These are phyloP conservation scores for Cochlearia excelsa DNA, from an alignment of 345 rosid genomes.

Conservation along the genomic window DNA sequence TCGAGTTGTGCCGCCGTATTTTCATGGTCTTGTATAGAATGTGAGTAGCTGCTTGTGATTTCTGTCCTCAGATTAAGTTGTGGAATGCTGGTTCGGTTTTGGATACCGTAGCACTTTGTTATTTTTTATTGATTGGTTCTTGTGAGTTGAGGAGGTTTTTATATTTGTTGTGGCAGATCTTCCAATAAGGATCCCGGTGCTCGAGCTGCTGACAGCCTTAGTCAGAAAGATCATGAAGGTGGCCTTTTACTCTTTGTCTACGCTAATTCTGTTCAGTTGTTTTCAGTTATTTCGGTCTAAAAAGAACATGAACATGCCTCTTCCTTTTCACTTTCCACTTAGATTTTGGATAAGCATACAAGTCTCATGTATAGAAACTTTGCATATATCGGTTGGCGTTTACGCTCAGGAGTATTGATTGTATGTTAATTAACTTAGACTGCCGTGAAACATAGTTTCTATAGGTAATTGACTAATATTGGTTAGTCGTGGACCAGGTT, in stretches of 20 bases:
- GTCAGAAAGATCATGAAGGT: slow-evolving; percentile 79
- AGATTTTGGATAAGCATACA: slow-evolving; percentile 1
- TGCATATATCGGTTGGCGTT: slow-evolving; percentile 1
- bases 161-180: slow-evolving; percentile 53
- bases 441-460: background rate
- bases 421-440: slow-evolving; percentile 1
- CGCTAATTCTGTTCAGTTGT: slow-evolving; percentile 3
- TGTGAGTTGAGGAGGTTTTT: slow-evolving; percentile 19
- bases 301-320: slow-evolving; percentile 4
- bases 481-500: slow-evolving; percentile 1
- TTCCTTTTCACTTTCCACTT: slow-evolving; percentile 4
- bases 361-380: slow-evolving; percentile 1
- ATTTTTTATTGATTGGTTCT: background rate
- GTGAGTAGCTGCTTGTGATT: slow-evolving; percentile 45
- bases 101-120: background rate
- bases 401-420: background rate
- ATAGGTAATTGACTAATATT: background rate
- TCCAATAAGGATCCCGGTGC: slow-evolving; percentile 90
- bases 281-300: slow-evolving; percentile 1
- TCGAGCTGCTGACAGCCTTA: slow-evolving; percentile 59
- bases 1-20: slow-evolving; percentile 72
- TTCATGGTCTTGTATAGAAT: slow-evolving; percentile 87
- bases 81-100: background rate
- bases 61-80: background rate
- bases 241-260: slow-evolving; percentile 25